Evolutionary conservation across 805 yeast species (phyloP), one percentile per base, ranked within the genome.

Genomic region (Ogataea angusta): DNA sequence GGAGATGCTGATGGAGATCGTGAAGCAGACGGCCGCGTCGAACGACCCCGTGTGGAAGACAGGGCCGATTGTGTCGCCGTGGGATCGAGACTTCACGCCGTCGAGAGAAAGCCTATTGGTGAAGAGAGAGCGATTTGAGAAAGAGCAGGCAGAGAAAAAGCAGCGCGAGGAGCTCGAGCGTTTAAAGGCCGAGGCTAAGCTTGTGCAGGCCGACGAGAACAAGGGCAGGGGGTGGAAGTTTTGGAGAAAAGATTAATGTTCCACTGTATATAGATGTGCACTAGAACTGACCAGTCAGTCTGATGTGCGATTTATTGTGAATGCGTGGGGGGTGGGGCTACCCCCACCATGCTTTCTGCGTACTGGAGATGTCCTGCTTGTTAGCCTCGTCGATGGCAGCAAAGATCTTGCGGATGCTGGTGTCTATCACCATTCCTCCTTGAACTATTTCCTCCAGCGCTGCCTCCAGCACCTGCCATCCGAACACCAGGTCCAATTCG

Each of bases 391-490:
- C 95, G 9, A 85, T 85, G 1, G 93, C 86, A 2, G 78, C 79
- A 5, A 93, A 96, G 25, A 93, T 89, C 45, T 83, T 78, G 18
- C 67, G 57, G 15, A 89, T 87, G 51, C 82, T 87, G 2, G 98
- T 90, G 59, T 93, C 99, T 26, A 93, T 85, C 7, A 93, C 99
- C 95, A 93, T 83, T 0, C 99, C 99, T 18, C 98, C 99, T 60
- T 93, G 98, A 1, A 93, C 82, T 24, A 93, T 84, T 55, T 93
- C 98, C 54, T 83, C 93, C 35, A 90, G 63, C 2, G 91, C 96
- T 2, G 95, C 83, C 59, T 91, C 95, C 23, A 91, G 68, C 5
- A 89, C 95, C 64, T 93, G 97, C 98, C 99, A 93, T 13, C 97
- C 97, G 66, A 90, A 91, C n/a, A 93, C 96, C 47, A 93, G 71